phyloP scores from a whole-genome alignment of 495 filamentous ascomycete species.

The Apiosordaria backusii region DNA sequence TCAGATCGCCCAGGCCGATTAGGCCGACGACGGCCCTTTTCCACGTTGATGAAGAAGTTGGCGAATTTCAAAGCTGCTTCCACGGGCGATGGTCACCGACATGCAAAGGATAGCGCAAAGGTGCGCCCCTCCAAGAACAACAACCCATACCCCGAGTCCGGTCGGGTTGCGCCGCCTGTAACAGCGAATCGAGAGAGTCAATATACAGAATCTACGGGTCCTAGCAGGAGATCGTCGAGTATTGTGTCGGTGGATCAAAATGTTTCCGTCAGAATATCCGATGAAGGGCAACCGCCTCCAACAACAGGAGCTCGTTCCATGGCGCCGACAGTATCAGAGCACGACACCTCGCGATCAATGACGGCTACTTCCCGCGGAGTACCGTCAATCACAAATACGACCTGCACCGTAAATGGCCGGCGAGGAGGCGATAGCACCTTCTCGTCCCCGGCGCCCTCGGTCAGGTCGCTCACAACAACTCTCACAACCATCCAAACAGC shows the following conservation, averaged over 20 bases:
- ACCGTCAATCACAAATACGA: conserved; percentile 56
- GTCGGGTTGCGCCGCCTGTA: conserved; percentile 33
- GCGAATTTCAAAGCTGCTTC: conserved; percentile 71
- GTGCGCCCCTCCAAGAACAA: conserved; percentile 65
- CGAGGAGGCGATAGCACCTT: conserved; percentile 83
- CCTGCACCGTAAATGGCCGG: conserved; percentile 60
- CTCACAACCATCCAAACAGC: conserved; percentile 93
- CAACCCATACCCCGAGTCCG: conserved; percentile 78
- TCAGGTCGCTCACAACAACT: conserved; percentile 88
- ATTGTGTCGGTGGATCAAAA: conserved; percentile 40
- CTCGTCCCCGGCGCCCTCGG: conserved; percentile 87
- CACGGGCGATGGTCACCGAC: conserved; percentile 39
- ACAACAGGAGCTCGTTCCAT: conserved; percentile 64
- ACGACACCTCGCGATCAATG: conserved; percentile 69
- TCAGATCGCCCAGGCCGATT: conserved; percentile 43
- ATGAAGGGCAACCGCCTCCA: conserved; percentile 55
- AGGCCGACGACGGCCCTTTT: conserved; percentile 76
- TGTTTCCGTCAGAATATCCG: conserved; percentile 54
- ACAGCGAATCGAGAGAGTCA: conserved; percentile 51
- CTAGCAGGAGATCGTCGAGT: conserved; percentile 35
- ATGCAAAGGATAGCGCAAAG: conserved; percentile 43
- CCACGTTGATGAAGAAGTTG: conserved; percentile 91
- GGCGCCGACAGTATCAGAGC: conserved; percentile 75
- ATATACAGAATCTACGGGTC: conserved; percentile 54
- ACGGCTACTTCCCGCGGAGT: conserved; percentile 74